Percentiles rank a stretch among this genome's conserved stretches.
Conservation (phyloP, 495 filamentous ascomycete species). For the Penicillium alfredii region DNA sequence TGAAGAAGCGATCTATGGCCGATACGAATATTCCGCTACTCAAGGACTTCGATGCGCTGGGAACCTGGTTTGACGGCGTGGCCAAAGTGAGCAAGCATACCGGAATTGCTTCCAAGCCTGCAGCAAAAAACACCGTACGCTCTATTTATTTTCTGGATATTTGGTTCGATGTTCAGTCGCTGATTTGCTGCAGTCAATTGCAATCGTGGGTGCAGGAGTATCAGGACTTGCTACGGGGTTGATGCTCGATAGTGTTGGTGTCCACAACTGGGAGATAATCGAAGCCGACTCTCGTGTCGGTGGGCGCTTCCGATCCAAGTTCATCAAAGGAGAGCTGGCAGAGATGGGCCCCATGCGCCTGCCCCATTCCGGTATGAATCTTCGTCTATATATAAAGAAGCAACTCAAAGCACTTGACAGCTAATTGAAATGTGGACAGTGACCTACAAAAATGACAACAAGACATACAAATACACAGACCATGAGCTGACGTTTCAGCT, state of each 20-base stretch:
- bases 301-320: conserved; percentile 54
- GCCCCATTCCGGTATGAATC: conserved; percentile 20
- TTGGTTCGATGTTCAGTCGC: neutral
- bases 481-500: conserved; percentile 57
- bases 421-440: no score
- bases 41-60: conserved; percentile 21
- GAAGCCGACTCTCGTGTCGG: conserved; percentile 45
- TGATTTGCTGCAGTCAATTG: neutral
- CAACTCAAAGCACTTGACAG: no score
- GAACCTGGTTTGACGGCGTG: conserved; percentile 26
- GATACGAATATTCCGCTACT: conserved; percentile 12
- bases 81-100: conserved; percentile 8
- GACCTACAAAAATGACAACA: conserved; percentile 37
- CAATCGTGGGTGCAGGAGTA: conserved; percentile 51
- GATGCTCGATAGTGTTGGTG: conserved; percentile 44
- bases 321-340: conserved; percentile 51
- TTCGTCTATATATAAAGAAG: no score
- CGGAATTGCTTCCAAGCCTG: conserved; percentile 3
- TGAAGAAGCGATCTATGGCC: conserved; percentile 6
- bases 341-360: conserved; percentile 71
- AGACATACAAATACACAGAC: conserved; percentile 46
- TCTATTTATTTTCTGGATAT: conserved; percentile 61
- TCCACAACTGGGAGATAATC: conserved; percentile 46
- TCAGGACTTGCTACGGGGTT: conserved; percentile 49
- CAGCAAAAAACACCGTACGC: conserved; percentile 27